phyloP scores from a whole-genome alignment of 257 asterid species.

The Asclepias syriaca region DNA sequence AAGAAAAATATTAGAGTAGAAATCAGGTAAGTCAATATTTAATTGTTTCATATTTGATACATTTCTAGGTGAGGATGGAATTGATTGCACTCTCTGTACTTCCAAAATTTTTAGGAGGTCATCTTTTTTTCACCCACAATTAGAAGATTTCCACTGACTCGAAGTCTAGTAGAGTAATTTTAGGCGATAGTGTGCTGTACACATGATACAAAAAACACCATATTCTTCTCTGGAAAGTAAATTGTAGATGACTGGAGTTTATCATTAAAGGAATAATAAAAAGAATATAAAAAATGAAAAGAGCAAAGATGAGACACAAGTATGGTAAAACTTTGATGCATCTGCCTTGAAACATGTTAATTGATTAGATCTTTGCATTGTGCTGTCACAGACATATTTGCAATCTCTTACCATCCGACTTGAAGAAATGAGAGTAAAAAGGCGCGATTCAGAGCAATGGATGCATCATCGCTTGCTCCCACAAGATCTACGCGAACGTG shows the following conservation, averaged over 20 bases:
- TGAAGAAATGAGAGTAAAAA: constrained; percentile 98
- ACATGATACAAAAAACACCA: too few relatives aligned
- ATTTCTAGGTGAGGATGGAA: background rate
- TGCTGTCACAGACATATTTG: constrained; percentile 76
- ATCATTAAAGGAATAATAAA: background rate
- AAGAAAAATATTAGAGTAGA: background rate
- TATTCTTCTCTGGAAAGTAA: background rate
- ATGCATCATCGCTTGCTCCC: constrained; percentile 99
- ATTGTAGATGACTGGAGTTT: background rate
- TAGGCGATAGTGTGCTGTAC: too few relatives aligned
- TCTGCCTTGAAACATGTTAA: background rate
- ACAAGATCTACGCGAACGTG: constrained; percentile 82
- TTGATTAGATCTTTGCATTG: constrained; percentile 11
- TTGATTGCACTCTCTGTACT: background rate
- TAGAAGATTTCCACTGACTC: too few relatives aligned
- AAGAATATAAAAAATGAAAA: background rate
- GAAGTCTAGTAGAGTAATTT: too few relatives aligned
- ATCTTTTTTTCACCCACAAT: too few relatives aligned
- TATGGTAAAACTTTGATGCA: background rate
- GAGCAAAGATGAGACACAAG: background rate
- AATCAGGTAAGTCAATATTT: background rate
- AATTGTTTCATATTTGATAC: background rate
- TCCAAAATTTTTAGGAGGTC: background rate
- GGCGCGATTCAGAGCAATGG: constrained; percentile 99
- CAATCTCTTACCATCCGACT: constrained; percentile 96